Percentiles rank a stretch among this genome's conserved stretches.
Evolutionary conservation across 78 protist species (phyloP).

Genomic region (Diacronema lutheri): DNA sequence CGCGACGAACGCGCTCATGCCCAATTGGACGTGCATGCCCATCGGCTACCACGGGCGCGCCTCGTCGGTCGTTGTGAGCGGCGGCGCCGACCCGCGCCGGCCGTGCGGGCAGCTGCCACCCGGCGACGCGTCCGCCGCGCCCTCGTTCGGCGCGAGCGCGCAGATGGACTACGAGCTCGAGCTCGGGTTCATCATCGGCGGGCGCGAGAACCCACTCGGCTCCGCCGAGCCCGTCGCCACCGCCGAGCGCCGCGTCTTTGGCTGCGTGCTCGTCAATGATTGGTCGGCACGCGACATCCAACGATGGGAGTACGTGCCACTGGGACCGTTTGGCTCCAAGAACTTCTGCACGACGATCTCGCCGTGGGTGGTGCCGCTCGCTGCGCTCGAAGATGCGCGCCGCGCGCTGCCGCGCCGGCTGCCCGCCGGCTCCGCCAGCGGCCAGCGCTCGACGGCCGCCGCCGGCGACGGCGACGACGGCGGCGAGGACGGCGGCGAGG

Average conservation of each 20-base stretch:
- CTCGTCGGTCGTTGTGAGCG: constrained; percentile 77
- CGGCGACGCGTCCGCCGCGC: constrained; percentile 47
- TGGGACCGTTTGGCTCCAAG: constrained; percentile 93
- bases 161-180: constrained; percentile 88
- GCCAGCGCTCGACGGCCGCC: too few species aligned
- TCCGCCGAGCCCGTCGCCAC: constrained; percentile 36
- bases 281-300: constrained; percentile 79
- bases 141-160: constrained; percentile 53
- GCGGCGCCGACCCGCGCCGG: constrained; percentile 65
- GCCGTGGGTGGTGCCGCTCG: constrained; percentile 80
- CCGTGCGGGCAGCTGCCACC: constrained; percentile 80
- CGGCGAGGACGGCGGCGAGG: neutral
- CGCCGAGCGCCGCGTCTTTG: constrained; percentile 89
- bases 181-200: constrained; percentile 71
- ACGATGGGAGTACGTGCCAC: constrained; percentile 89
- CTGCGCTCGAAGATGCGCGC: neutral
- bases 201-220: constrained; percentile 70
- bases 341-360: constrained; percentile 87
- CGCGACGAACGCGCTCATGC: constrained; percentile 20
- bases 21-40: constrained; percentile 62
- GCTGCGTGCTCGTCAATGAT: constrained; percentile 85
- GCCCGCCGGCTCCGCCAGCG: too few species aligned
- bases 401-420: too few species aligned
- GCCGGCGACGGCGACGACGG: too few species aligned
- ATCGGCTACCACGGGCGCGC: constrained; percentile 95